A percentile compares a stretch with the other conserved stretches of the same genome.
These are phyloP conservation scores for Astragalus glycyphyllos DNA, from an alignment of 306 rosid species.

Conservation along the genomic window DNA sequence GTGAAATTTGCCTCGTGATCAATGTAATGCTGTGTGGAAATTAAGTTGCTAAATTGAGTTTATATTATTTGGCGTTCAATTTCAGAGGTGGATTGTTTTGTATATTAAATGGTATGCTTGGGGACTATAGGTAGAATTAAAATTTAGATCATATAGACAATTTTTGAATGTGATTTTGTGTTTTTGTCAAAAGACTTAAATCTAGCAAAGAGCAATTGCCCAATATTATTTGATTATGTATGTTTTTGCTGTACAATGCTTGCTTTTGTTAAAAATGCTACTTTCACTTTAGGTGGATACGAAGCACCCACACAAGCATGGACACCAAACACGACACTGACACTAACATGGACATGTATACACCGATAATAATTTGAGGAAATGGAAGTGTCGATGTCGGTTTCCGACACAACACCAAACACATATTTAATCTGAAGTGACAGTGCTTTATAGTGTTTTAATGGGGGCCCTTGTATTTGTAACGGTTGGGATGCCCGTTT, in stretches of 20 bases:
- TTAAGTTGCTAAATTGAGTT: slow-evolving; percentile 8
- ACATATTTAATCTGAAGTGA: too few relatives aligned
- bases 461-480: too few relatives aligned
- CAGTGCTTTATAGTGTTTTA: too few relatives aligned
- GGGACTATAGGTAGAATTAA: background rate
- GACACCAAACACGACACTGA: too few relatives aligned
- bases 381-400: too few relatives aligned
- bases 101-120: slow-evolving; percentile 1
- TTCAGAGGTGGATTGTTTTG: background rate
- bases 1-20: slow-evolving; percentile 20
- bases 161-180: slow-evolving; percentile 33
- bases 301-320: too few relatives aligned
- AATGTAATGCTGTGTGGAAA: slow-evolving; percentile 5
- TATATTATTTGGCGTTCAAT: background rate
- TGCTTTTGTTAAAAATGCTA: too few relatives aligned
- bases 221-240: slow-evolving; percentile 3
- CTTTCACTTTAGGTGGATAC: too few relatives aligned
- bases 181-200: background rate
- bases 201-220: background rate
- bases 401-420: too few relatives aligned
- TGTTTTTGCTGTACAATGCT: background rate
- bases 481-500: too few relatives aligned
- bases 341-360: too few relatives aligned
- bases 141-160: background rate
- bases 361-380: too few relatives aligned